Percentiles rank a stretch among this genome's conserved stretches.
These are phyloP conservation scores for Hyaloscypha finlandica DNA, from an alignment of 495 filamentous ascomycete genomes.

Conservation along the genomic window DNA sequence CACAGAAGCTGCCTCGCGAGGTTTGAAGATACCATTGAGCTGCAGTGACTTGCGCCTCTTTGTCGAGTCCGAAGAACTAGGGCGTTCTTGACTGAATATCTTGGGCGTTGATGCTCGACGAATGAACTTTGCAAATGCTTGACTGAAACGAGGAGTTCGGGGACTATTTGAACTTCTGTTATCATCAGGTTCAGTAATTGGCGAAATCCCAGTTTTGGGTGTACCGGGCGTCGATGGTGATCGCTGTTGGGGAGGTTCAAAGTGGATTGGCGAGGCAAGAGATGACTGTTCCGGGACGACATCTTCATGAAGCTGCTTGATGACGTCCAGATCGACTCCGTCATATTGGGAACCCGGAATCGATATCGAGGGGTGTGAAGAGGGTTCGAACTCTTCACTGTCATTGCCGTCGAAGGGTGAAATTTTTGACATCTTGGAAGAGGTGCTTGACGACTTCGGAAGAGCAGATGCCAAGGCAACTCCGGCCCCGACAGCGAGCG, in stretches of 20 bases:
- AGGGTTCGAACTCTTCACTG: neutral
- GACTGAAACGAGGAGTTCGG: neutral
- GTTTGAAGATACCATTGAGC: neutral
- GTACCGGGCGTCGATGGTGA: neutral
- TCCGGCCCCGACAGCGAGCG: neutral
- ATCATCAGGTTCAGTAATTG: constrained; percentile 2
- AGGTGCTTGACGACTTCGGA: neutral
- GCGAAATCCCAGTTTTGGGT: neutral
- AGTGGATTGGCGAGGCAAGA: neutral
- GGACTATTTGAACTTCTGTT: neutral
- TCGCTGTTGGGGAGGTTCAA: neutral
- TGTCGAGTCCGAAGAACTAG: neutral
- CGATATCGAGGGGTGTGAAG: too few species aligned
- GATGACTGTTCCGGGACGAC: neutral
- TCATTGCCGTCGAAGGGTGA: constrained; percentile 19
- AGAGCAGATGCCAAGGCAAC: neutral
- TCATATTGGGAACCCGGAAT: neutral
- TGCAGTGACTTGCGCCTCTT: neutral
- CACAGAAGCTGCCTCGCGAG: neutral
- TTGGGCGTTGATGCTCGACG: constrained; percentile 4
- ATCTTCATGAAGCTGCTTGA: neutral
- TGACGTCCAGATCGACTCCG: neutral
- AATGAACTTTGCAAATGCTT: constrained; percentile 5
- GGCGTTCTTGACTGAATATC: neutral
- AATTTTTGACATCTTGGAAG: constrained; percentile 2